These are phyloP conservation scores for Pyrus hybrid DNA, from an alignment of 331 rosid species.

Conservation along the genomic window DNA sequence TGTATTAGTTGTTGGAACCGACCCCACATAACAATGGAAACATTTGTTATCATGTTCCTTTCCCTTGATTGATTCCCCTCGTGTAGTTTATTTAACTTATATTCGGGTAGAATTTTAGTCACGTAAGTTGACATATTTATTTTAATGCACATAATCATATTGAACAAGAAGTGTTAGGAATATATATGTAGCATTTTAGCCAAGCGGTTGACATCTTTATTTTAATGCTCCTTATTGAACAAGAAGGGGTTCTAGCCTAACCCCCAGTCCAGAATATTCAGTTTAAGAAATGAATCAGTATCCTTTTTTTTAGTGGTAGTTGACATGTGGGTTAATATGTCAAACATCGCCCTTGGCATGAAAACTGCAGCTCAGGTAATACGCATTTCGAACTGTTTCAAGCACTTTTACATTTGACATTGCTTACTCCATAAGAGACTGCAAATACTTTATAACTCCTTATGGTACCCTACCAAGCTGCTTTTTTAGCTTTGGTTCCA, in stretches of 20 bases:
- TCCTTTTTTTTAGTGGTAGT: not conserved
- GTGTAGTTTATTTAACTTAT: not conserved
- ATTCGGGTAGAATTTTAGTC: not conserved
- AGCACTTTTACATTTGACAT: not conserved
- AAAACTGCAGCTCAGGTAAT: not conserved
- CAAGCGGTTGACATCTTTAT: constrained; percentile 4
- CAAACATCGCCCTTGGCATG: constrained; percentile 1
- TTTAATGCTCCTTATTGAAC: constrained; percentile 2
- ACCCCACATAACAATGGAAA: not conserved
- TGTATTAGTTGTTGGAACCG: constrained; percentile 2
- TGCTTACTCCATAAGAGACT: not conserved
- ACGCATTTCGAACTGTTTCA: constrained; percentile 7
- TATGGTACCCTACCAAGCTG: not conserved
- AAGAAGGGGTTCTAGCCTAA: constrained; percentile 3
- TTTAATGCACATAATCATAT: constrained; percentile 6
- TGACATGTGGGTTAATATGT: constrained; percentile 1
- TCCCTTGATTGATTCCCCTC: not conserved
- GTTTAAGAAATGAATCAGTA: not conserved
- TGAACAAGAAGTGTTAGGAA: constrained; percentile 2
- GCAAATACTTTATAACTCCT: not conserved
- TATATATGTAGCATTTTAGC: not conserved
- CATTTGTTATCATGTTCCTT: not conserved
- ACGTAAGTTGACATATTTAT: constrained; percentile 1
- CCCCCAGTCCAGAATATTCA: not conserved
- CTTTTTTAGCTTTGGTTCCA: not conserved